phyloP scores from a whole-genome alignment of 1,139 yeast species.

The Suhomyces wounanorum region DNA sequence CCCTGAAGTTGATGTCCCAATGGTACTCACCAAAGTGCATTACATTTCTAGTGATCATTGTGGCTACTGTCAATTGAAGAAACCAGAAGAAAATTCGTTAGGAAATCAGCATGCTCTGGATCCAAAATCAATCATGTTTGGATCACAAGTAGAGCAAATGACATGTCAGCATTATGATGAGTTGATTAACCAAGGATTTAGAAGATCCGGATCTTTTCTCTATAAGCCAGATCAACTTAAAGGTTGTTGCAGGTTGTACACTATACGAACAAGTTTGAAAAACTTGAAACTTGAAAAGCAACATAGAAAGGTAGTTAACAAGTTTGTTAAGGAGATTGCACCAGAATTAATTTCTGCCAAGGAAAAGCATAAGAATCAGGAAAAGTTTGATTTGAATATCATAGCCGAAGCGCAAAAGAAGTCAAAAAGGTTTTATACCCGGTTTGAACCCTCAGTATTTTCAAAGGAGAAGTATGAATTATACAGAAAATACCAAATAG shows the following conservation, averaged over 20 bases:
- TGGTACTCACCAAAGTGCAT: conserved; percentile 9
- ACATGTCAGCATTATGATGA: conserved; percentile 57
- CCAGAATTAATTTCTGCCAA: conserved; percentile 10
- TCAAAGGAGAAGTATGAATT: conserved; percentile 64
- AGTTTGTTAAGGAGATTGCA: conserved; percentile 52
- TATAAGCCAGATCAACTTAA: conserved; percentile 74
- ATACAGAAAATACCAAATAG: conserved; percentile 67
- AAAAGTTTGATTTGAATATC: conserved; percentile 27
- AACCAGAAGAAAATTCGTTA: conserved; percentile 42
- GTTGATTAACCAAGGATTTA: conserved; percentile 69
- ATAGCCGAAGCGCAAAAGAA: conserved; percentile 30
- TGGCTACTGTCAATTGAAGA: conserved; percentile 65
- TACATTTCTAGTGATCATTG: conserved; percentile 30
- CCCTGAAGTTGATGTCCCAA: conserved; percentile 5
- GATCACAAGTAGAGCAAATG: conserved; percentile 50
- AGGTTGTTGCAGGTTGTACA: conserved; percentile 80
- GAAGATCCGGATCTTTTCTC: conserved; percentile 74
- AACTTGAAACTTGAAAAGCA: conserved; percentile 59
- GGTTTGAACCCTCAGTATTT: conserved; percentile 54
- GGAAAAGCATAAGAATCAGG: conserved; percentile 18
- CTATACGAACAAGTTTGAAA: conserved; percentile 64
- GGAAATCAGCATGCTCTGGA: conserved; percentile 21
- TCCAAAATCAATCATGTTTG: conserved; percentile 45
- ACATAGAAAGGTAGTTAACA: conserved; percentile 63
- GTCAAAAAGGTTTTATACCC: conserved; percentile 45